Conservation (phyloP, 345 rosid genomes). For the Camelina sativa region DNA sequence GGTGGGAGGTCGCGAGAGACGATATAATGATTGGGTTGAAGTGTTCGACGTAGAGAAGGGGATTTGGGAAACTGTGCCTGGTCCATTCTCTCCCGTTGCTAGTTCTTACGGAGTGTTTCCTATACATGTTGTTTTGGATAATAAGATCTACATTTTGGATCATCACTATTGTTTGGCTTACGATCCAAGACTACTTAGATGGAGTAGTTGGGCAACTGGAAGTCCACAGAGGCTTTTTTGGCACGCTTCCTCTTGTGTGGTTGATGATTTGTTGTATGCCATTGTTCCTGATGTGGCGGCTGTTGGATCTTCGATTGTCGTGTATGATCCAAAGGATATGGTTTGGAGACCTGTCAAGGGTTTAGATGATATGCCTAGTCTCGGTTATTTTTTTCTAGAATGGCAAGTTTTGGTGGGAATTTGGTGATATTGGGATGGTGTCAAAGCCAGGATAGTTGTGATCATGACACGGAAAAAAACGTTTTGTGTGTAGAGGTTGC, state of each 20-base stretch:
- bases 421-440: slow-evolving; percentile 8
- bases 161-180: fast-evolving
- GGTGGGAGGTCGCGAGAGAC: background rate
- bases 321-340: background rate
- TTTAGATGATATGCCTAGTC: background rate
- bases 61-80: background rate
- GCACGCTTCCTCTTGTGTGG: background rate
- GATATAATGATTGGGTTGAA: background rate
- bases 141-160: background rate
- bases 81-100: background rate
- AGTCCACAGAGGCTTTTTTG: background rate
- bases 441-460: background rate
- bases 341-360: background rate
- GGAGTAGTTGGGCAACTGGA: background rate
- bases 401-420: background rate
- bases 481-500: background rate
- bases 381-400: background rate
- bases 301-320: background rate
- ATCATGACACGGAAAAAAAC: too few relatives aligned
- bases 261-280: background rate
- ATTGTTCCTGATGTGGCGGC: background rate
- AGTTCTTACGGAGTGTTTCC: background rate
- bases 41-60: background rate
- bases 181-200: background rate
- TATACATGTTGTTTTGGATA: background rate